Conservation (phyloP, 208 protist species). For the Leptomonas seymouri region DNA sequence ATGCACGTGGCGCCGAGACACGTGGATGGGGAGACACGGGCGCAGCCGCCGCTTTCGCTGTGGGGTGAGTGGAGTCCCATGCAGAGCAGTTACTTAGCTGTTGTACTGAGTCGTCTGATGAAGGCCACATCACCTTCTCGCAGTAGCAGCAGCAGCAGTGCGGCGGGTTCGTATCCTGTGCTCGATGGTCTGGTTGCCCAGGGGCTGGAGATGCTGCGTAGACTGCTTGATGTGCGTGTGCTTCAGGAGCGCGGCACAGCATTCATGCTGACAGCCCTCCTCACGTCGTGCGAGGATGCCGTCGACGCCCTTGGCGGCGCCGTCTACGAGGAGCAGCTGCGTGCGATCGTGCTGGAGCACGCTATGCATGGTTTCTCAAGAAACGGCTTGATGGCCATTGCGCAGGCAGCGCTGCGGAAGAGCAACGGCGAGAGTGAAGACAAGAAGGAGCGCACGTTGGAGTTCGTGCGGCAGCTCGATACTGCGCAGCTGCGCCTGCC, state of each 20-base stretch:
- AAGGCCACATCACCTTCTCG: neutral
- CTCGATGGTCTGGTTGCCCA: conserved; percentile 15
- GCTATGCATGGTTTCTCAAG: conserved; percentile 21
- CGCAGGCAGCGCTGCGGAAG: neutral
- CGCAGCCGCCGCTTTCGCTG: neutral
- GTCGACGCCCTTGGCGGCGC: conserved; percentile 18
- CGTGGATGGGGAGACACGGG: neutral
- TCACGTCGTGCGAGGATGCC: neutral
- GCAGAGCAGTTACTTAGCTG: conserved; percentile 4
- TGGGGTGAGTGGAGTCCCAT: neutral
- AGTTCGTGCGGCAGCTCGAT: conserved; percentile 12
- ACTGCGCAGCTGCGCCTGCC: conserved; percentile 20
- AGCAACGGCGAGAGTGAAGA: neutral
- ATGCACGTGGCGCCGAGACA: neutral
- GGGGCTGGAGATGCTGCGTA: conserved; percentile 19
- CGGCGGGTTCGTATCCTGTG: conserved; percentile 1
- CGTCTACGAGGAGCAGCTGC: conserved; percentile 15
- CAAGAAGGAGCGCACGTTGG: neutral
- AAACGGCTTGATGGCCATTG: conserved; percentile 4
- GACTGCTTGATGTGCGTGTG: conserved; percentile 8
- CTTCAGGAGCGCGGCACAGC: conserved; percentile 25
- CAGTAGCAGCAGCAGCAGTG: neutral
- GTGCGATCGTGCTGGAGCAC: conserved; percentile 21
- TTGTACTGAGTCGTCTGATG: neutral
- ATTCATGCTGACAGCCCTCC: conserved; percentile 10